Evolutionary conservation across 345 rosid species (phyloP).

Genomic region (Syzygium jambos): DNA sequence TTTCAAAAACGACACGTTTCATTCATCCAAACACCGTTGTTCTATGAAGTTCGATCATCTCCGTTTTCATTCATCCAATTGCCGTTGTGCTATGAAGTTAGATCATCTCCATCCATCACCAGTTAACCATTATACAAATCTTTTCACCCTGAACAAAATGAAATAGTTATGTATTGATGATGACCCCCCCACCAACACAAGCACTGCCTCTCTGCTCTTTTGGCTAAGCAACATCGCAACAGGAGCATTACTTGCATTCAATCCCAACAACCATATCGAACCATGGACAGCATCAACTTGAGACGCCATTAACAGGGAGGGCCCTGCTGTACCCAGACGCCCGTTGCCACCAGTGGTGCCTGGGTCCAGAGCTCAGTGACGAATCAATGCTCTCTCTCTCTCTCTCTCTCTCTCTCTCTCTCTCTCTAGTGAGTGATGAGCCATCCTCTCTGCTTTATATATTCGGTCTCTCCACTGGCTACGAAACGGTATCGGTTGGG

Average conservation of each 20-base stretch:
- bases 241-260: neutral
- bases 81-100: neutral
- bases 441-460: neutral
- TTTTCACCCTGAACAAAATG: neutral
- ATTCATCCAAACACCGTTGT: too few relatives aligned
- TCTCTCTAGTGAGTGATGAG: neutral
- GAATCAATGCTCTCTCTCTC: neutral
- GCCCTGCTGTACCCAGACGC: neutral
- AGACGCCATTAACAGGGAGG: neutral
- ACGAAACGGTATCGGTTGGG: neutral
- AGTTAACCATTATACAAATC: neutral
- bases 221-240: neutral
- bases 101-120: neutral
- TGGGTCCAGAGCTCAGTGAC: neutral
- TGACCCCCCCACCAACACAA: neutral
- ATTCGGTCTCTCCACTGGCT: neutral
- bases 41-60: neutral
- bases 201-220: neutral
- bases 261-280: neutral
- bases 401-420: neutral
- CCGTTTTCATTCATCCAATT: neutral
- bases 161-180: neutral
- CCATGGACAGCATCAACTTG: neutral
- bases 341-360: neutral
- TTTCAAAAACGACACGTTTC: neutral